A percentile compares a stretch with the other conserved stretches of the same genome.
phyloP scores from a whole-genome alignment of 1,139 yeast species.

The Tardiomyces blankii region DNA sequence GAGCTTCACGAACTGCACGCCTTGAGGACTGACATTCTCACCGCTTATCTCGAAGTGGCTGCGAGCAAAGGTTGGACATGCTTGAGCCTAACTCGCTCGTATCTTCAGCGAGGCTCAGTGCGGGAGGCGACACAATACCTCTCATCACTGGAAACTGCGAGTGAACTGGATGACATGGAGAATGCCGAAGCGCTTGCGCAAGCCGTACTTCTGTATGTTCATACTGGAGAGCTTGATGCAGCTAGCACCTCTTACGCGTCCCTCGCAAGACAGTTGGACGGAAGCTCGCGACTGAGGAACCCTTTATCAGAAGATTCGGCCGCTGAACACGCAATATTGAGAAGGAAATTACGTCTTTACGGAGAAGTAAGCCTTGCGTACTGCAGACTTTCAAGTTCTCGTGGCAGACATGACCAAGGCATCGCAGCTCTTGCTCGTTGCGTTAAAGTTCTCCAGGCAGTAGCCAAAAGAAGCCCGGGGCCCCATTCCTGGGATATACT shows the following conservation, averaged over 20 bases:
- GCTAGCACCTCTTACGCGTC: background rate
- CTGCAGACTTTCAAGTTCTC: background rate
- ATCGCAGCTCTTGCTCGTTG: background rate
- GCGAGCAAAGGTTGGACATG: background rate
- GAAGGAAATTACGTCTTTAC: background rate
- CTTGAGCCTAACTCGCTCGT: background rate
- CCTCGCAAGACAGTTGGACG: background rate
- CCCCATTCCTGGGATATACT: background rate
- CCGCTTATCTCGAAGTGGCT: background rate
- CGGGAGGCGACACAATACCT: background rate
- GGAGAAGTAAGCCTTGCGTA: background rate
- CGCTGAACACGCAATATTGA: background rate
- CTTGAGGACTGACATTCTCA: background rate
- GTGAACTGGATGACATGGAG: background rate
- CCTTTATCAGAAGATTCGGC: background rate
- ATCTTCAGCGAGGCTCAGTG: background rate
- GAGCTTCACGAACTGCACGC: background rate
- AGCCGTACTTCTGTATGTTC: background rate
- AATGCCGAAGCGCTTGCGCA: background rate
- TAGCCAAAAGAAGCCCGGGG: background rate
- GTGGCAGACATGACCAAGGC: background rate
- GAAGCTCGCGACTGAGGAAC: background rate
- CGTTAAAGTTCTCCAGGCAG: background rate
- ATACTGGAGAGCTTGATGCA: background rate
- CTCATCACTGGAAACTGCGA: background rate